These are phyloP conservation scores for Aspergillus spinulosporus DNA, from an alignment of 2,329 filamentous ascomycete genomes.

Conservation along the genomic window DNA sequence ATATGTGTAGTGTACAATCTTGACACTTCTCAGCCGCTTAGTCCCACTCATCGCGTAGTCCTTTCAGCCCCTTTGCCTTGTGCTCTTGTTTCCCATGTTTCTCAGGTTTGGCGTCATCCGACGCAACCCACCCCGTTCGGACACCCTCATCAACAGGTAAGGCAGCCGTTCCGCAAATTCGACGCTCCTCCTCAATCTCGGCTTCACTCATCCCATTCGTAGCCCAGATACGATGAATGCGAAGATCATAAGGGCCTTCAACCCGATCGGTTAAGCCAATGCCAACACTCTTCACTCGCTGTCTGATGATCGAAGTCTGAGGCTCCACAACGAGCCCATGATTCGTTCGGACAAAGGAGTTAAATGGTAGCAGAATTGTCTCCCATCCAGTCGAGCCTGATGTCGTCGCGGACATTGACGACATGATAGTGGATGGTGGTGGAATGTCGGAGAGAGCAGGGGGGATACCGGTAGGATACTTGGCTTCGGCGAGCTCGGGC, in stretches of 20 bases:
- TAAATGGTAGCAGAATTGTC: slow-evolving; percentile 86
- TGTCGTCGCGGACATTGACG: slow-evolving; percentile 43
- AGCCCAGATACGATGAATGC: slow-evolving; percentile 84
- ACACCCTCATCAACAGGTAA: slow-evolving; percentile 40
- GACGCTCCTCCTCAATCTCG: slow-evolving; percentile 43
- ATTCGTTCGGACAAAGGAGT: slow-evolving; percentile 93
- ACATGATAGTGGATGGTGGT: slow-evolving; percentile 37
- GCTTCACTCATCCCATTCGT: slow-evolving; percentile 64
- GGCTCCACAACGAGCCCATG: slow-evolving; percentile 90
- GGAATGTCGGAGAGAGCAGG: slow-evolving; percentile 42
- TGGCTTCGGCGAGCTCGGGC: slow-evolving; percentile 23
- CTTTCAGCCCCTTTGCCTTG: slow-evolving; percentile 38
- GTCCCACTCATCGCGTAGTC: slow-evolving; percentile 39
- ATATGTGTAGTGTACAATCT: slow-evolving; percentile 19
- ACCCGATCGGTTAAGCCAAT: slow-evolving; percentile 87
- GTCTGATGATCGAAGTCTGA: slow-evolving; percentile 82
- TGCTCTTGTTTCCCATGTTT: slow-evolving; percentile 19
- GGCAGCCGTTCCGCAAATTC: slow-evolving; percentile 43
- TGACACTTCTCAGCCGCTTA: slow-evolving; percentile 11
- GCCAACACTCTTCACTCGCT: slow-evolving; percentile 82
- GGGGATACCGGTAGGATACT: slow-evolving; percentile 34
- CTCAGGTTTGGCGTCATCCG: slow-evolving; percentile 9
- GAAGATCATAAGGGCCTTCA: slow-evolving; percentile 83
- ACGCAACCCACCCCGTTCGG: slow-evolving; percentile 28
- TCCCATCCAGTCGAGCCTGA: slow-evolving; percentile 86